Evolutionary conservation across 176 grass and related monocot species (phyloP).

Genomic region (Oryza rufipogon): DNA sequence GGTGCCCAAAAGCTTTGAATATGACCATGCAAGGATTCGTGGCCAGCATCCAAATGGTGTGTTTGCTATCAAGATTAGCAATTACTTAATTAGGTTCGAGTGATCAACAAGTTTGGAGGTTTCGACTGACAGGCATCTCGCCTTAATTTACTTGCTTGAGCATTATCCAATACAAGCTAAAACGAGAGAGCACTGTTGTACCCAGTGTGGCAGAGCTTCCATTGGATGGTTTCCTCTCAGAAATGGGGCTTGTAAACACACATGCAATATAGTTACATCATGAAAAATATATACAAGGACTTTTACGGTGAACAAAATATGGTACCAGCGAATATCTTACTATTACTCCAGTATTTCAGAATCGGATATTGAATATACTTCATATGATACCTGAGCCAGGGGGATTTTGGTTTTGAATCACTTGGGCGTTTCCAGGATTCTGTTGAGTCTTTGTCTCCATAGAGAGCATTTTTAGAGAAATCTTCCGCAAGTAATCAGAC

Average conservation of each 20-base stretch:
- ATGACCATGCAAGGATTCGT: too few relatives aligned
- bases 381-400: constrained; percentile 53
- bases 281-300: not conserved
- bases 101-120: too few relatives aligned
- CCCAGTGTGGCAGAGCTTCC: not conserved
- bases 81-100: too few relatives aligned
- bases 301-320: not conserved
- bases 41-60: too few relatives aligned
- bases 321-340: not conserved
- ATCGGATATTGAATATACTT: not conserved
- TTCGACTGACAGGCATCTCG: too few relatives aligned
- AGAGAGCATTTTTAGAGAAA: constrained; percentile 90
- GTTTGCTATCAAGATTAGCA: too few relatives aligned
- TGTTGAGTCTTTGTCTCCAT: constrained; percentile 82
- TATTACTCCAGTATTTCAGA: not conserved
- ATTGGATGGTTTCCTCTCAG: not conserved
- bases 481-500: constrained; percentile 89
- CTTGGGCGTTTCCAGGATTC: constrained; percentile 52
- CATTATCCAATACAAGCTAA: too few relatives aligned
- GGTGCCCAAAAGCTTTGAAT: too few relatives aligned
- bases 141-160: too few relatives aligned
- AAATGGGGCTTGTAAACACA: not conserved
- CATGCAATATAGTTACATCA: not conserved
- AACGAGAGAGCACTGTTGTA: too few relatives aligned
- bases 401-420: constrained; percentile 60